Evolutionary conservation across 345 rosid species (phyloP).

Genomic region (Geranium brycei): DNA sequence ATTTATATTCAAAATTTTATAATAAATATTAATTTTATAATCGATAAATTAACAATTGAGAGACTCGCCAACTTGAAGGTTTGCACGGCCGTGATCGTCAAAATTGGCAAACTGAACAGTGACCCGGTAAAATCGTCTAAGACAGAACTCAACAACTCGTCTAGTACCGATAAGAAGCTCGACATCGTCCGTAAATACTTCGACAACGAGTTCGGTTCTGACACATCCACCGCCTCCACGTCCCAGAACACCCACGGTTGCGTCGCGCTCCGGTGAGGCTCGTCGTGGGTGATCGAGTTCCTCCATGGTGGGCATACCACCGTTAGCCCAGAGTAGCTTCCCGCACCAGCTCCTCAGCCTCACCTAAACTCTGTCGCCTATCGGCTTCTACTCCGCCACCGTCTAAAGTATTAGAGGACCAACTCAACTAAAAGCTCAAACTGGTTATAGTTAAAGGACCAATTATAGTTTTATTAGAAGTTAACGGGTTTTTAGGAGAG

Average conservation of each 20-base stretch:
- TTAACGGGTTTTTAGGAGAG: too few relatives aligned
- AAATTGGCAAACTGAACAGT: neutral
- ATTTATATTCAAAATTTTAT: too few relatives aligned
- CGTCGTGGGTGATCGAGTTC: conserved; percentile 76
- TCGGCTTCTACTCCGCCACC: conserved; percentile 18
- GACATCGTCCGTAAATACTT: conserved; percentile 48
- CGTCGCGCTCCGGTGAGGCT: conserved; percentile 45
- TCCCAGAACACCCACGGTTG: conserved; percentile 77
- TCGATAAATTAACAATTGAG: too few relatives aligned
- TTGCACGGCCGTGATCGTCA: neutral
- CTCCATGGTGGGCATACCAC: conserved; percentile 91
- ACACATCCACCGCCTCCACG: conserved; percentile 33
- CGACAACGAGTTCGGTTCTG: conserved; percentile 26
- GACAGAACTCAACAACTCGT: conserved; percentile 13
- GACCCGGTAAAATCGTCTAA: neutral
- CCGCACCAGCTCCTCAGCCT: conserved; percentile 58
- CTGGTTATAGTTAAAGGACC: too few relatives aligned
- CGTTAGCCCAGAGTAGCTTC: conserved; percentile 63
- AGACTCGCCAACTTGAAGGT: too few relatives aligned
- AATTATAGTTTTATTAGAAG: too few relatives aligned
- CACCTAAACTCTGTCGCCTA: conserved; percentile 37
- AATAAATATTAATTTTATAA: too few relatives aligned
- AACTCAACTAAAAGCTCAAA: too few relatives aligned
- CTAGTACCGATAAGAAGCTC: conserved; percentile 34
- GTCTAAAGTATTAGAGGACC: too few relatives aligned